Conservation (phyloP, 2,329 filamentous ascomycete species). For the Laburnicola sp. region DNA sequence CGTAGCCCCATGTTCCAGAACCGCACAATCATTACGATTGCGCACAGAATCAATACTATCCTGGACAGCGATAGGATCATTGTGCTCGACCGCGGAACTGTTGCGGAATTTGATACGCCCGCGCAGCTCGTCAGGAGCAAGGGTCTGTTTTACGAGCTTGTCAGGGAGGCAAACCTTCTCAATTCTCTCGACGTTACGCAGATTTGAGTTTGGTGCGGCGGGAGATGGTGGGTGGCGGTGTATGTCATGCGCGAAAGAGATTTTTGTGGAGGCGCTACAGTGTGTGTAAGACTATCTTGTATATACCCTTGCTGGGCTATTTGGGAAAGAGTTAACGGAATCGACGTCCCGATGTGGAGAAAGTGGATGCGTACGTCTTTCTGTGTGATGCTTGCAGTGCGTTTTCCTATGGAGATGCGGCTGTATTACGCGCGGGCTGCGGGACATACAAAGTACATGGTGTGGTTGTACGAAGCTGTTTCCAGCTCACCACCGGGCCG, state of each 20-base stretch:
- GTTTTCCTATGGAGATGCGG: neutral
- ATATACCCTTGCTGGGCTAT: constrained; percentile 1
- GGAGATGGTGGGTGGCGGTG: neutral
- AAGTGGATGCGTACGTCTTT: neutral
- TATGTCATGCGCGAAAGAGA: constrained; percentile 5
- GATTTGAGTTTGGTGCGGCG: constrained; percentile 4
- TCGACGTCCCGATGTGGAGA: neutral
- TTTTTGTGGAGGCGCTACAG: neutral
- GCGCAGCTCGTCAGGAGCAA: constrained; percentile 72
- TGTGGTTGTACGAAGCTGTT: neutral
- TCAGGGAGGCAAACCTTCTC: constrained; percentile 83
- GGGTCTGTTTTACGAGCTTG: constrained; percentile 85
- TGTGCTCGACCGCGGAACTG: constrained; percentile 85
- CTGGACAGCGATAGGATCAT: constrained; percentile 86
- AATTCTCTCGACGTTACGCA: constrained; percentile 30
- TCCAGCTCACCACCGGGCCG: constrained; percentile 3
- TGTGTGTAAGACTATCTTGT: neutral
- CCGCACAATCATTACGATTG: constrained; percentile 96
- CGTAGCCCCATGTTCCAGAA: constrained; percentile 75
- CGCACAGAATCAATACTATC: constrained; percentile 97
- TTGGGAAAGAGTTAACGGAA: too few species aligned
- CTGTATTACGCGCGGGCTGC: neutral
- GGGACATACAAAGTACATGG: too few species aligned
- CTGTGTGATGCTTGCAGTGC: neutral
- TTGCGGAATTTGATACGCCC: constrained; percentile 91